Conservation (phyloP, 2,329 filamentous ascomycete genomes). For the Diaporthe nobilis region DNA sequence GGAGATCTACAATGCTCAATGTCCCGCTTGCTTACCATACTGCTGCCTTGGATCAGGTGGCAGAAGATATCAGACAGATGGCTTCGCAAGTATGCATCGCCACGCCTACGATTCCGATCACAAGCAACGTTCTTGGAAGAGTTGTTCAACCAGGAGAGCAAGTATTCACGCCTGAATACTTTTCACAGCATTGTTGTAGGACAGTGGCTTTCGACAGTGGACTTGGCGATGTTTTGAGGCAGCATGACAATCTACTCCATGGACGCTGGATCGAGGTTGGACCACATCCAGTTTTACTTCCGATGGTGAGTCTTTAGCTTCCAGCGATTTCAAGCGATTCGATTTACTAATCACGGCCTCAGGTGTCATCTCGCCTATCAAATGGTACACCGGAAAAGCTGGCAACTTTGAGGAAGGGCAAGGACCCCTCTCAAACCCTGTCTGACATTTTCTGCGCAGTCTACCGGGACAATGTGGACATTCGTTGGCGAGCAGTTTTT, state of each 20-base stretch:
- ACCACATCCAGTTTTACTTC: slow-evolving; percentile 71
- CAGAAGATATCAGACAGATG: background rate
- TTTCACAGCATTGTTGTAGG: background rate
- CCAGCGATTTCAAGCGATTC: background rate
- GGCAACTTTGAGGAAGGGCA: background rate
- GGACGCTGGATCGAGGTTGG: slow-evolving; percentile 75
- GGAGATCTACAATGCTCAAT: slow-evolving; percentile 1
- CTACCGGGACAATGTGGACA: background rate
- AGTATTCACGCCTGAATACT: slow-evolving; percentile 15
- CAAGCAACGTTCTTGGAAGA: slow-evolving; percentile 28
- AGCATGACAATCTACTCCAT: background rate
- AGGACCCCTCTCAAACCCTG: slow-evolving; percentile 5
- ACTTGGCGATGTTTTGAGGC: background rate
- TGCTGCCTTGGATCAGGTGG: background rate
- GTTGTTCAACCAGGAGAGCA: slow-evolving; percentile 24
- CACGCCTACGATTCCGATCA: slow-evolving; percentile 13
- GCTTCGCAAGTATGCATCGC: slow-evolving; percentile 39
- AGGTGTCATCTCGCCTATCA: background rate
- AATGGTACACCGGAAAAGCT: background rate
- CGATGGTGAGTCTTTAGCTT: background rate
- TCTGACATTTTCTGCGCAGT: slow-evolving; percentile 3
- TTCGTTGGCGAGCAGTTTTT: background rate
- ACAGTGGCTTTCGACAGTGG: slow-evolving; percentile 16
- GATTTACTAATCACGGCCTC: background rate
- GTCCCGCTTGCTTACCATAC: slow-evolving; percentile 2